Base-by-base conservation (phyloP, 2,329 filamentous ascomycete species). In the Aspergillus oerlinghausenensis region DNA sequence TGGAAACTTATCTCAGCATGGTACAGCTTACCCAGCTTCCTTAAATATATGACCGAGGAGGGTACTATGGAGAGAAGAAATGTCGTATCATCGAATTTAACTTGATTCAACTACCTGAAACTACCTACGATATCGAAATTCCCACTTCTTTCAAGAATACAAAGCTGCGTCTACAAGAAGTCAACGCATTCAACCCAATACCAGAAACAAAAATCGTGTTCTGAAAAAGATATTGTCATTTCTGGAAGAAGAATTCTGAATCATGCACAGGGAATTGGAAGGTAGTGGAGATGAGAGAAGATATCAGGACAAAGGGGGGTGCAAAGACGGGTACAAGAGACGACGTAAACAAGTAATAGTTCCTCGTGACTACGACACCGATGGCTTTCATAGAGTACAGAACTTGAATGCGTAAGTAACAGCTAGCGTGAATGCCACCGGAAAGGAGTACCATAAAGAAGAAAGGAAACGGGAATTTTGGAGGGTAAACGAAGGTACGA, bases 371-470 rank as follows among this genome's bases (percentile, higher is more conserved):
- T 58, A 50, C 14, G 55, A 42, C 60, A 55, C 53, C 56, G 58
- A 55, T 58, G 56, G 25, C 28, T 42, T 51, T 40, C 49, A 50
- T 67, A 67, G 52, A 65, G 58, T 65, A 65, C 63, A 65, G 38
- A 64, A 64, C 57, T 49, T 50, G 52, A 47, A 40, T 59, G 62
- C 55, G 61, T 61, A 64, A 58, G 58, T 50, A 58, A 52, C 53
- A 55, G 49, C n/a, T 51, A 60, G 49, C 40, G 51, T 50, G 51
- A 43, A 58, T 51, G 35, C 60, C 60, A 51, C 54, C 55, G 51
- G 49, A 51, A 55, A 47, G 38, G 42, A 35, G 38, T 50, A 43
- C 49, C 25, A 52, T 42, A 59, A 47, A 55, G 47, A 54, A 52
- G 19, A 26, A 51, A 45, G 28, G 14, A 49, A 54, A 35, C 19